Conservation (phyloP, 2,329 filamentous ascomycete genomes). For the Xylariaceae sp. region DNA sequence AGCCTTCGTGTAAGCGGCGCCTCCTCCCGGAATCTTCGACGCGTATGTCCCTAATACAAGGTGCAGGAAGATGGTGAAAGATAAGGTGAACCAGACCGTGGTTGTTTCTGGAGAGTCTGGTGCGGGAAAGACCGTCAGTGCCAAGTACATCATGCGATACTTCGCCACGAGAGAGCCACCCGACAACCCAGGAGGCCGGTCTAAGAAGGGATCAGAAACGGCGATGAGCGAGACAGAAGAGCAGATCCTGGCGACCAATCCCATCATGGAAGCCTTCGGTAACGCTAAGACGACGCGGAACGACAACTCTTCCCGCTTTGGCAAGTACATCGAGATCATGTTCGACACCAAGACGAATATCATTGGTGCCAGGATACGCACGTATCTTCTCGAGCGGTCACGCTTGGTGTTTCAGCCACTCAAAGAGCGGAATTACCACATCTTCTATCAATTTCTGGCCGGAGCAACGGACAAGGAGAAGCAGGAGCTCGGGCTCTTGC, state of each 20-base stretch:
- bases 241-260: slow-evolving; percentile 95
- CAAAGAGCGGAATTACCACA: slow-evolving; percentile 97
- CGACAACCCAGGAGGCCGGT: slow-evolving; percentile 71
- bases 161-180: slow-evolving; percentile 96
- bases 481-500: slow-evolving; percentile 68
- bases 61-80: slow-evolving; percentile 86
- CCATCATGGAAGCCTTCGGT: slow-evolving; percentile 99
- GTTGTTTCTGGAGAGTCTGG: slow-evolving; percentile 99
- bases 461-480: slow-evolving; percentile 81
- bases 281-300: slow-evolving; percentile 99
- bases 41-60: slow-evolving; percentile 29
- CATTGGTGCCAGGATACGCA: slow-evolving; percentile 94
- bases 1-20: slow-evolving; percentile 73
- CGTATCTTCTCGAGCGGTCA: slow-evolving; percentile 90
- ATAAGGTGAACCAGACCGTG: slow-evolving; percentile 93
- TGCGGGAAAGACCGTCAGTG: slow-evolving; percentile 97
- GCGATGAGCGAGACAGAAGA: slow-evolving; percentile 97
- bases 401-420: slow-evolving; percentile 94
- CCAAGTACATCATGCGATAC: slow-evolving; percentile 99
- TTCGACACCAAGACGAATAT: slow-evolving; percentile 94
- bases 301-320: slow-evolving; percentile 97
- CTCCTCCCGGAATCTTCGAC: slow-evolving; percentile 1
- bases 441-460: slow-evolving; percentile 95
- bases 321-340: slow-evolving; percentile 99
- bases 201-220: slow-evolving; percentile 66